Base-by-base conservation (phyloP, 2,329 filamentous ascomycete species). In the Lachnellula arida region DNA sequence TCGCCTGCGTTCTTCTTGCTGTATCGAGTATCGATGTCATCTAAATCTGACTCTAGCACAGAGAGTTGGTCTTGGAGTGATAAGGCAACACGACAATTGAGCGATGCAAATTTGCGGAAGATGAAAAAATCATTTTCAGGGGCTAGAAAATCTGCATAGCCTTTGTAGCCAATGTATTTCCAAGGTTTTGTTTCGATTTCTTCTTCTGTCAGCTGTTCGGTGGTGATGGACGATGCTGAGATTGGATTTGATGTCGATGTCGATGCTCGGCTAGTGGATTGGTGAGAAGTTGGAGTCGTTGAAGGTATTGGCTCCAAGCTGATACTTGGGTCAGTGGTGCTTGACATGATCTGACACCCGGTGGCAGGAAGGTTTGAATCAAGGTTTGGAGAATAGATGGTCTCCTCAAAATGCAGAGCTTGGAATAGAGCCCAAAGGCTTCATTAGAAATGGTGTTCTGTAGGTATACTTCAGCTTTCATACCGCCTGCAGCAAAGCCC, bases 51-150 rank as follows among this genome's bases (percentile, higher is more conserved):
- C 55, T 74, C 72, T 0, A 73, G 48, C 0, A 51, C 58, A 0
- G 61, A 62, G 1, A 74, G 58, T 44, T 71, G 60, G 35, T 74
- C 71, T 56, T 74, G 72, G 2, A 73, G 60, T 1, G 61, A 60
- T 5, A 74, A 60, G 1, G 67, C 57, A 12, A 71, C 55, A 34
- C 71, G 58, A 6, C 59, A 56, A 43, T 71, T 72, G 0, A 73
- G 58, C 1, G 60, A 52, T 7, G 62, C 61, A 48, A 75, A 74
- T 12, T 70, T 65, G 5, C 71, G 65, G 4, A 74, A 63, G 7
- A 73, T 63, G 22, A 65, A 59, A n/a, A 70, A 63, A 43, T 70
- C 69, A 15, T 63, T 60, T 4, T 72, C 70, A 0, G 70, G 69
- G 4, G 67, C 60, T 4, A 71, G 51, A 46, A 71, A 71, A 1